Conservation (phyloP, 1,139 yeast genomes). For the Kazachstania sp. region DNA sequence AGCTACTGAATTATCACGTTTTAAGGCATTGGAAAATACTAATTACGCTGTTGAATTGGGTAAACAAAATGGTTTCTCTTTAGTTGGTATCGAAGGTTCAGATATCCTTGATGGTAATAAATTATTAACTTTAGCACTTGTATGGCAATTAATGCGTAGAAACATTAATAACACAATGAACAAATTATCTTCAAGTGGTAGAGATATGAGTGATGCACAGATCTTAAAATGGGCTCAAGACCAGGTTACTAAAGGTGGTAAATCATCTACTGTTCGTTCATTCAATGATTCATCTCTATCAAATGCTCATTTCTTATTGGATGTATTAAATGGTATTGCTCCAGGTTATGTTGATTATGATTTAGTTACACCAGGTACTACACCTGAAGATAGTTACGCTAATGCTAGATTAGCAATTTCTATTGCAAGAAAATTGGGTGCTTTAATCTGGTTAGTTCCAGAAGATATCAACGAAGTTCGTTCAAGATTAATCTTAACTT, state of each 20-base stretch:
- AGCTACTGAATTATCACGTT: slow-evolving; percentile 70
- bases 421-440: slow-evolving; percentile 96
- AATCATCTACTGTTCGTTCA: slow-evolving; percentile 58
- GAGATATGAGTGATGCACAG: slow-evolving; percentile 71
- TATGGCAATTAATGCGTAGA: slow-evolving; percentile 98
- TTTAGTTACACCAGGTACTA: slow-evolving; percentile 67
- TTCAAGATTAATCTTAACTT: slow-evolving; percentile 83
- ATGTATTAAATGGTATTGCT: slow-evolving; percentile 83
- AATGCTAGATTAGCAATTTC: slow-evolving; percentile 96
- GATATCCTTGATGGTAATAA: slow-evolving; percentile 94
- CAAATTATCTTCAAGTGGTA: slow-evolving; percentile 61
- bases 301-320: slow-evolving; percentile 73
- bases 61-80: slow-evolving; percentile 80
- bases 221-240: slow-evolving; percentile 91
- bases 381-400: slow-evolving; percentile 82
- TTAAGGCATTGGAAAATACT: slow-evolving; percentile 92
- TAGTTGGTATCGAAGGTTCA: slow-evolving; percentile 97
- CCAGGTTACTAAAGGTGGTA: slow-evolving; percentile 79
- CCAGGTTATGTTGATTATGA: slow-evolving; percentile 98
- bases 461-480: slow-evolving; percentile 97
- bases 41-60: slow-evolving; percentile 96
- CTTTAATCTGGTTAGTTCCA: slow-evolving; percentile 97
- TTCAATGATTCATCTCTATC: slow-evolving; percentile 75
- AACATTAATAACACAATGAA: slow-evolving; percentile 80
- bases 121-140: slow-evolving; percentile 84